A percentile compares a stretch with the other conserved stretches of the same genome.
phyloP scores from a whole-genome alignment of 2,329 filamentous ascomycete genomes.

The Stenocarpella maydis region DNA sequence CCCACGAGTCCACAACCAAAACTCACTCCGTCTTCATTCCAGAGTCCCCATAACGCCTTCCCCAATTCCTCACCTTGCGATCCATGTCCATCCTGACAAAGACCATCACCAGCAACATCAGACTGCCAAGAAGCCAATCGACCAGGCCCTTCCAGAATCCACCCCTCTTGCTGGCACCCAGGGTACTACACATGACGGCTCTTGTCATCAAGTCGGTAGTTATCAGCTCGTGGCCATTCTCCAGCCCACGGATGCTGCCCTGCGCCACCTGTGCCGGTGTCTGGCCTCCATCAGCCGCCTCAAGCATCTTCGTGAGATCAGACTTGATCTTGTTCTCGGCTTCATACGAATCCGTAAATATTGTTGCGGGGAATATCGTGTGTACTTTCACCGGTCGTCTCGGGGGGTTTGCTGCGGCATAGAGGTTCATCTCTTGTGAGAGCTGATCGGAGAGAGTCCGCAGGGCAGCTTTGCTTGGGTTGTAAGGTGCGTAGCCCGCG shows the following conservation, averaged over 20 bases:
- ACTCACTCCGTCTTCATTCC: neutral
- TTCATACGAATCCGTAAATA: constrained; percentile 63
- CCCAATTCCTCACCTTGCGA: neutral
- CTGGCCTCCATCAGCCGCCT: constrained; percentile 47
- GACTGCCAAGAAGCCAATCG: neutral
- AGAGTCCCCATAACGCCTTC: neutral
- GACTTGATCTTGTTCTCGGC: constrained; percentile 48
- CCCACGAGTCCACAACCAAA: neutral
- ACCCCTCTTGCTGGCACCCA: constrained; percentile 42
- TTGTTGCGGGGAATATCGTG: constrained; percentile 71
- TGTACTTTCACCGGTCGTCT: constrained; percentile 61
- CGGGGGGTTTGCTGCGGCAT: constrained; percentile 42
- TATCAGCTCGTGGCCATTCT: constrained; percentile 70
- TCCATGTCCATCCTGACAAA: neutral
- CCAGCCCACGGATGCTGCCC: constrained; percentile 64
- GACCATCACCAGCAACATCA: neutral
- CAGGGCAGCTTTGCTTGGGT: constrained; percentile 72
- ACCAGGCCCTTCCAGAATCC: neutral
- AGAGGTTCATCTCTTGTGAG: constrained; percentile 62
- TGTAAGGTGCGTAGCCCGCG: constrained; percentile 71
- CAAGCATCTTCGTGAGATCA: constrained; percentile 48
- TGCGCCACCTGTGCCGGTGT: constrained; percentile 68
- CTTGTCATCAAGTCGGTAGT: constrained; percentile 66
- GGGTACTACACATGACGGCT: constrained; percentile 59
- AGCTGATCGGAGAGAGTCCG: constrained; percentile 71